Conservation (phyloP, 1,284 basidiomycete species). For the Ceratorhiza oryzae-sativae region DNA sequence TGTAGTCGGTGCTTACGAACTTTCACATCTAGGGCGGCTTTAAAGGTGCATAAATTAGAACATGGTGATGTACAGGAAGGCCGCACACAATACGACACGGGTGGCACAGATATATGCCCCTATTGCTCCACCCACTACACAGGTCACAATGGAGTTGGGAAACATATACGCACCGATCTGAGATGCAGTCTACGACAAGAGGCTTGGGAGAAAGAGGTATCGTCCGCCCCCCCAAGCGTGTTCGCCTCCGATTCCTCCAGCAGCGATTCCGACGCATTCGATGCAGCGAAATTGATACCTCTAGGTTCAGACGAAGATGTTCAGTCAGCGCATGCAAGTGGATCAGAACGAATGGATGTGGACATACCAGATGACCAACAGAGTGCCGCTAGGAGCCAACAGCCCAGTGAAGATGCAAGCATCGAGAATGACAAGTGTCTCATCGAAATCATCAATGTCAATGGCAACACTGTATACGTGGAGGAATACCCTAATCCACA, state of each 20-base stretch:
- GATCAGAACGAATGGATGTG: neutral
- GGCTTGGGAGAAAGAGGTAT: neutral
- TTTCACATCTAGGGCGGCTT: neutral
- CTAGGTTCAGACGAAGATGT: neutral
- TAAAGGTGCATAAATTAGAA: neutral
- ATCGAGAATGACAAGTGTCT: neutral
- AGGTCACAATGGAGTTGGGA: neutral
- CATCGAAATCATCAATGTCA: neutral
- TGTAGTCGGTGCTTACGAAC: neutral
- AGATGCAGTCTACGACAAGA: neutral
- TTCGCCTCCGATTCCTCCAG: neutral
- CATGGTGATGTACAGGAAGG: neutral
- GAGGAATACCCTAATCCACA: neutral
- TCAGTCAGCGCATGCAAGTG: neutral
- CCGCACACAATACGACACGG: neutral
- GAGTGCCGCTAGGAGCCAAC: neutral
- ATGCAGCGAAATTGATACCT: neutral
- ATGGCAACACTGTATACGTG: neutral
- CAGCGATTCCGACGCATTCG: neutral
- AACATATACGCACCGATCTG: neutral
- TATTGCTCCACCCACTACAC: neutral
- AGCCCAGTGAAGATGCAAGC: neutral
- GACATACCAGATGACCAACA: neutral
- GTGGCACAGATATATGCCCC: neutral
- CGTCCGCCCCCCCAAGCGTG: neutral